These are phyloP conservation scores for Vitis hybrid DNA, from an alignment of 177 flowering plant species.

Conservation along the genomic window DNA sequence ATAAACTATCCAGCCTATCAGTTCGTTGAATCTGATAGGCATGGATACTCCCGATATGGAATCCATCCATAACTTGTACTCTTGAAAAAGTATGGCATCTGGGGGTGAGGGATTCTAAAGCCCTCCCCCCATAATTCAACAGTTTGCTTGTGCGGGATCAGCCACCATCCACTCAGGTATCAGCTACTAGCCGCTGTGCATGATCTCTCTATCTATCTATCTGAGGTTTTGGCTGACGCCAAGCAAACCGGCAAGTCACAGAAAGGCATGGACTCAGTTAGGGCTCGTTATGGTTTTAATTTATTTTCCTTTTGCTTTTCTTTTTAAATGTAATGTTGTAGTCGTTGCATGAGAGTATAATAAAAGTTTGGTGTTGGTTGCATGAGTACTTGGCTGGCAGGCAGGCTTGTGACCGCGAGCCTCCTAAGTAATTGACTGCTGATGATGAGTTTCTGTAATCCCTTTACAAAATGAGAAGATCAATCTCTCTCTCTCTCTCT, in stretches of 20 bases:
- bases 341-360: conserved; percentile 12
- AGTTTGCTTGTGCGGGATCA: conserved; percentile 20
- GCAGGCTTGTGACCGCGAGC: no score
- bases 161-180: conserved; percentile 3
- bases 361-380: not conserved
- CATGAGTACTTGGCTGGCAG: no score
- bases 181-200: not conserved
- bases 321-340: not conserved
- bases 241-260: conserved; percentile 50
- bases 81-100: conserved; percentile 12
- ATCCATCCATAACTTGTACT: conserved; percentile 20
- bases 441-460: not conserved
- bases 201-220: no score
- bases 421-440: not conserved
- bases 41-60: conserved; percentile 13
- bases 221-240: conserved; percentile 11
- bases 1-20: conserved; percentile 5
- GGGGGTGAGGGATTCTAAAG: conserved; percentile 6
- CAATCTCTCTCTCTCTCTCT: no score
- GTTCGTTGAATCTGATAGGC: conserved; percentile 12
- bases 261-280: conserved; percentile 33
- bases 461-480: no score
- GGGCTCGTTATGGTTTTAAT: conserved; percentile 19
- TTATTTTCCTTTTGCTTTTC: not conserved
- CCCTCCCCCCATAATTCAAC: conserved; percentile 10